phyloP scores from a whole-genome alignment of 2,329 filamentous ascomycete genomes.

The Trichoderma endophyticum region DNA sequence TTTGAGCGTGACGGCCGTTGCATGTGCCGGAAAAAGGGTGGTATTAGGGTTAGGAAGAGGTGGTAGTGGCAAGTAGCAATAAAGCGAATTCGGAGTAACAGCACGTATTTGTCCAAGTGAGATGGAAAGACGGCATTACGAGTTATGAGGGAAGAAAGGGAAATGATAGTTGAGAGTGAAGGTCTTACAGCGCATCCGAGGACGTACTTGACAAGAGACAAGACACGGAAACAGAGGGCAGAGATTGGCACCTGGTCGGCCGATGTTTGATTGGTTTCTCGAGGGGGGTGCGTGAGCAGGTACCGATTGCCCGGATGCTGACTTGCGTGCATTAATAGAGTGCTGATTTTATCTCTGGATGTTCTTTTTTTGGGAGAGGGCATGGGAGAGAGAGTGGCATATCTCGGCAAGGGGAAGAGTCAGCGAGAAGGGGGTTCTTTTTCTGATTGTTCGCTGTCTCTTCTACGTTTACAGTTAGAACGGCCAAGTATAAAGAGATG shows the following conservation, averaged over 20 bases:
- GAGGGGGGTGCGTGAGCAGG: background rate
- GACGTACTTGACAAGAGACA: background rate
- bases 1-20: background rate
- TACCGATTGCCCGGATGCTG: constrained; percentile 5
- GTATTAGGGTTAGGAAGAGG: background rate
- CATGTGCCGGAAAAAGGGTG: background rate
- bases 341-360: background rate
- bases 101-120: background rate
- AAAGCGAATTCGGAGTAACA: background rate
- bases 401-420: background rate
- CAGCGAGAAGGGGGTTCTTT: background rate
- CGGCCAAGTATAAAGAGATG: background rate
- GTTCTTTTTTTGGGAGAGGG: background rate
- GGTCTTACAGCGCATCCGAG: background rate
- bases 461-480: background rate
- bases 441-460: background rate
- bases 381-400: background rate
- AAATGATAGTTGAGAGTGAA: background rate
- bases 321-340: background rate
- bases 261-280: background rate
- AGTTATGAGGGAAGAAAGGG: background rate
- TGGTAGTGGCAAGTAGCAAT: background rate
- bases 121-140: too few relatives aligned
- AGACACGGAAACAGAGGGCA: background rate
- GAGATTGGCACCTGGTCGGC: background rate